Evolutionary conservation across 2,329 filamentous ascomycete genomes (phyloP), one percentile per base, ranked within the genome.

Genomic region (Phoma sp.): DNA sequence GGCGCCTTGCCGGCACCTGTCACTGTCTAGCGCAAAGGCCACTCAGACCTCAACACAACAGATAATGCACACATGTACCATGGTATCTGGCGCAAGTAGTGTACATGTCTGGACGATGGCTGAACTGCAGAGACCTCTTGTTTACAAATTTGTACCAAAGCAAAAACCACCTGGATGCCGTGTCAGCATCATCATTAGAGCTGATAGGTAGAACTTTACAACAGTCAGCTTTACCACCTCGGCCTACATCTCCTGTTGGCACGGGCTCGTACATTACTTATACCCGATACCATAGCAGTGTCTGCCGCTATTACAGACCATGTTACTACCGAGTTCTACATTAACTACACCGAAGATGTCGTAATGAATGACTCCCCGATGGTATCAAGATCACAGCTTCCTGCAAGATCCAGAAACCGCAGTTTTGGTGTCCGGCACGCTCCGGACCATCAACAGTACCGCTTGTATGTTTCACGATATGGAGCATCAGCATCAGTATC

Each of bases 1-100:
- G 32, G 32, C 32, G 32, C 32, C 15, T 35, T 38, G 19, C 41
- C 24, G 35, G 22, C 24, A 25, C 36, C 33, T 19, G 46, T 25
- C 24, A 51, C 38, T 32, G 41, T 29, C 27, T 55, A 47, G 52
- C 47, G 41, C 32, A 38, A 35, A 39, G 31, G 36, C 38, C 45
- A 43, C 37, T 19, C 6, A 33, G 25, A 47, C 52, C 8, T 46
- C 40, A 50, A 29, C 17, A 41, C 12, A 44, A 32, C n/a, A 33
- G 36, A 43, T 22, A 36, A 36, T 33, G 35, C 25, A 19, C 7
- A 27, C 19, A 10, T 29, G 27, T 29, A 17, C 17, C 17, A 17
- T 17, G 17, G 17, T 17, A 17, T 17, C 17, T 24, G 22, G 22
- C 22, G 6, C 4, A 24, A 24, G 22, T 24, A 24, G 22, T 24